phyloP scores from a whole-genome alignment of 106 monocot genomes.

The Triglochin maritima region DNA sequence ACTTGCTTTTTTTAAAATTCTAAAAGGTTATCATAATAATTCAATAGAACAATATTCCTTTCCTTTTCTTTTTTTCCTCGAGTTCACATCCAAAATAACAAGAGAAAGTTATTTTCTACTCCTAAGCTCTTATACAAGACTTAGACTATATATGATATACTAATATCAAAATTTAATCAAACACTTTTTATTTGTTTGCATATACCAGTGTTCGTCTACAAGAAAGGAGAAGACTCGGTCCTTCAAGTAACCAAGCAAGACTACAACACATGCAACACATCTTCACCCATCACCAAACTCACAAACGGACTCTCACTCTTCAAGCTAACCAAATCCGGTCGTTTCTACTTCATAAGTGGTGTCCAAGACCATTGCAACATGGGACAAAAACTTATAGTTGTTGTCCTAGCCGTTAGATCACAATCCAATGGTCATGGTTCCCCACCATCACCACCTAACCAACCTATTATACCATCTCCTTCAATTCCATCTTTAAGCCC shows the following conservation, averaged over 20 bases:
- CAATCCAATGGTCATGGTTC: background rate
- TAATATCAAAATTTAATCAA: background rate
- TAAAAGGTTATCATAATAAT: too few relatives aligned
- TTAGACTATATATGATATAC: background rate
- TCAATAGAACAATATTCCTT: too few relatives aligned
- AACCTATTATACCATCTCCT: background rate
- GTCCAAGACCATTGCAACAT: constrained; percentile 27
- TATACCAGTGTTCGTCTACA: constrained; percentile 58
- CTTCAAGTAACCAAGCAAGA: constrained; percentile 43
- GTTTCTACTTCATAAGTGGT: constrained; percentile 68
- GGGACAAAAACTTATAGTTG: constrained; percentile 51
- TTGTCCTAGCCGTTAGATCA: constrained; percentile 32
- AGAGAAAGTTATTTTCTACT: too few relatives aligned
- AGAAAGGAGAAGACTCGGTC: constrained; percentile 54
- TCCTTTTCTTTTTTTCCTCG: constrained; percentile 1
- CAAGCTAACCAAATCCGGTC: constrained; percentile 40
- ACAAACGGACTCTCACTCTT: constrained; percentile 34
- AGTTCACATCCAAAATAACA: too few relatives aligned
- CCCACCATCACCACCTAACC: background rate
- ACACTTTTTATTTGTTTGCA: background rate
- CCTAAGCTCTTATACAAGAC: too few relatives aligned
- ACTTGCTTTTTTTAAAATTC: too few relatives aligned
- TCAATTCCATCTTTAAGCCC: background rate
- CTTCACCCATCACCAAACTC: constrained; percentile 31
- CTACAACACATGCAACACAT: constrained; percentile 42